phyloP scores from a whole-genome alignment of 805 yeast genomes.

The Candida rishiriensis region DNA sequence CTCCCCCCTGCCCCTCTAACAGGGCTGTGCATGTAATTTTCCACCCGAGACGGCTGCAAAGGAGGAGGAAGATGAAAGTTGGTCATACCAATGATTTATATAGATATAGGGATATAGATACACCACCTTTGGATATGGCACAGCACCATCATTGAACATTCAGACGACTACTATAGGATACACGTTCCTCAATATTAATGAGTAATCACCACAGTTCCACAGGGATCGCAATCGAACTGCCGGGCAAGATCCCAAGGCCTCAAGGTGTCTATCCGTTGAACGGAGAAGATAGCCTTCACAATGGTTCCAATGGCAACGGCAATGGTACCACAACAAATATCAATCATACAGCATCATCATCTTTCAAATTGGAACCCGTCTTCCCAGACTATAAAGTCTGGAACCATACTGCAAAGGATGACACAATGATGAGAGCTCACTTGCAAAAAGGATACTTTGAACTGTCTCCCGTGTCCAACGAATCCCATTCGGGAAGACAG shows the following conservation, averaged over 20 bases:
- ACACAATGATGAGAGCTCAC: constrained; percentile 45
- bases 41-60: too few relatives aligned
- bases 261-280: constrained; percentile 29
- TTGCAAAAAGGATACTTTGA: constrained; percentile 72
- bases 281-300: constrained; percentile 13
- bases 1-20: too few relatives aligned
- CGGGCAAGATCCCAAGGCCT: constrained; percentile 25
- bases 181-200: too few relatives aligned
- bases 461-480: constrained; percentile 57
- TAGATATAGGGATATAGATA: too few relatives aligned
- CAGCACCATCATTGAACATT: too few relatives aligned
- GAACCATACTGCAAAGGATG: constrained; percentile 55
- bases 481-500: constrained; percentile 65
- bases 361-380: constrained; percentile 9
- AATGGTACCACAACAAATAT: neutral
- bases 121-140: too few relatives aligned
- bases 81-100: too few relatives aligned
- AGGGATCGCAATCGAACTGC: constrained; percentile 3
- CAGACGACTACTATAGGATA: too few relatives aligned
- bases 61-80: too few relatives aligned
- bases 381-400: constrained; percentile 76
- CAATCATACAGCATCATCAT: too few relatives aligned
- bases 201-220: too few relatives aligned
- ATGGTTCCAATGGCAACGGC: neutral
- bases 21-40: too few relatives aligned